Conservation (phyloP, 129 eudicot species). For the Flaveria robusta region DNA sequence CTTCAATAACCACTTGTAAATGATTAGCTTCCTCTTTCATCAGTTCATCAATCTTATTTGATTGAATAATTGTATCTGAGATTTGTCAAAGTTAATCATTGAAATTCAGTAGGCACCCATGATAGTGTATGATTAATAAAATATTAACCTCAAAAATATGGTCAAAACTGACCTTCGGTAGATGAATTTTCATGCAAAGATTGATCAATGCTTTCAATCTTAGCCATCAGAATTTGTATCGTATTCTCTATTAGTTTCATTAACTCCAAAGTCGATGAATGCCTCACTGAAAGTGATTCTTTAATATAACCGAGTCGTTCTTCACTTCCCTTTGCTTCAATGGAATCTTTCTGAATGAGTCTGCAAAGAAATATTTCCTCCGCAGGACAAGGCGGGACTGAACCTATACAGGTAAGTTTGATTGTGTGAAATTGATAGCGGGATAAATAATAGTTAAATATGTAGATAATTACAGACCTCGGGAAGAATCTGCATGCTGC, state of each 20-base stretch:
- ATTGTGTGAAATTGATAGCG: constrained; percentile 1
- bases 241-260: constrained; percentile 66
- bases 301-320: constrained; percentile 42
- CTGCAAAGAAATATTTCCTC: constrained; percentile 88
- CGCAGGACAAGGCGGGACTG: constrained; percentile 70
- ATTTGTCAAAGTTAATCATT: constrained; percentile 26
- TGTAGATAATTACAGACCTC: constrained; percentile 48
- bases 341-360: constrained; percentile 53
- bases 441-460: constrained; percentile 1
- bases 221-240: constrained; percentile 56
- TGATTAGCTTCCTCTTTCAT: constrained; percentile 73
- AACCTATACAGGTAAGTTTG: constrained; percentile 41
- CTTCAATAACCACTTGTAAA: constrained; percentile 55
- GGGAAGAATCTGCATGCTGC: constrained; percentile 54
- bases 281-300: constrained; percentile 69
- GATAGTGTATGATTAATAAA: not conserved
- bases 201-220: constrained; percentile 51
- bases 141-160: constrained; percentile 9
- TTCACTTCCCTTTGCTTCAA: constrained; percentile 41
- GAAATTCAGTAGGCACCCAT: not conserved
- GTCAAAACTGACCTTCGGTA: constrained; percentile 66
- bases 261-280: constrained; percentile 61
- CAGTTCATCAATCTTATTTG: constrained; percentile 61
- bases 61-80: constrained; percentile 62
- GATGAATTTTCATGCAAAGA: constrained; percentile 61